Conservation (phyloP, 805 yeast genomes). For the Scheffersomyces ergatensis region DNA sequence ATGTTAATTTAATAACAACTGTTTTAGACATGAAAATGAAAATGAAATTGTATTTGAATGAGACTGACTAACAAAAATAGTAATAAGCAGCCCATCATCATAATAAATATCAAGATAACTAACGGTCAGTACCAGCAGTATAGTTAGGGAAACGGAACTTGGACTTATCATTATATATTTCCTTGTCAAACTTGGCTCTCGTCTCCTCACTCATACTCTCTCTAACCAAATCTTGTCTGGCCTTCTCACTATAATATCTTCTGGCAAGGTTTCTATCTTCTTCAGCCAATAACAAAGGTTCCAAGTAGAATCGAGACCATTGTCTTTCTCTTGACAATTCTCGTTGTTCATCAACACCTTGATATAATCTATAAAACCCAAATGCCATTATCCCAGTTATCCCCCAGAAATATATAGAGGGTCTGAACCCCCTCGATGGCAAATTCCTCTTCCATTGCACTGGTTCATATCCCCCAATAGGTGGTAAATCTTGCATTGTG, state of each 20-base stretch:
- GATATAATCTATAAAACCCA: constrained; percentile 66
- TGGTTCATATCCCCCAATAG: constrained; percentile 80
- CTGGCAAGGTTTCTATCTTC: constrained; percentile 76
- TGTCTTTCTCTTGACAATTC: constrained; percentile 73
- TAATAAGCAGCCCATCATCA: no score
- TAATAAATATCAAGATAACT: no score
- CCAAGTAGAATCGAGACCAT: constrained; percentile 72
- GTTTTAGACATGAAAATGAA: no score
- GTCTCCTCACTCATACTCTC: constrained; percentile 39
- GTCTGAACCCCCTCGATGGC: constrained; percentile 83
- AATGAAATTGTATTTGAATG: no score
- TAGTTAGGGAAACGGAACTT: constrained; percentile 43
- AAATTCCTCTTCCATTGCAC: constrained; percentile 87
- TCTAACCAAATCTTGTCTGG: constrained; percentile 58
- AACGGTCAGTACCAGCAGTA: constrained; percentile 35
- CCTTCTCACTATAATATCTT: constrained; percentile 61
- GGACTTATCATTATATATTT: constrained; percentile 42
- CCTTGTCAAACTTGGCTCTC: constrained; percentile 41
- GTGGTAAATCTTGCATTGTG: constrained; percentile 77
- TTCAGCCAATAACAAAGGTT: constrained; percentile 78
- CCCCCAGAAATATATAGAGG: constrained; percentile 66
- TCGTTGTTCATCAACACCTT: constrained; percentile 71
- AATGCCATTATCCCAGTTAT: constrained; percentile 62
- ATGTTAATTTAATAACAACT: no score
- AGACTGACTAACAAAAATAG: no score